Evolutionary conservation across 768 basidiomycete species (phyloP), one percentile per base, ranked within the genome.

Genomic region (Russula abietina): DNA sequence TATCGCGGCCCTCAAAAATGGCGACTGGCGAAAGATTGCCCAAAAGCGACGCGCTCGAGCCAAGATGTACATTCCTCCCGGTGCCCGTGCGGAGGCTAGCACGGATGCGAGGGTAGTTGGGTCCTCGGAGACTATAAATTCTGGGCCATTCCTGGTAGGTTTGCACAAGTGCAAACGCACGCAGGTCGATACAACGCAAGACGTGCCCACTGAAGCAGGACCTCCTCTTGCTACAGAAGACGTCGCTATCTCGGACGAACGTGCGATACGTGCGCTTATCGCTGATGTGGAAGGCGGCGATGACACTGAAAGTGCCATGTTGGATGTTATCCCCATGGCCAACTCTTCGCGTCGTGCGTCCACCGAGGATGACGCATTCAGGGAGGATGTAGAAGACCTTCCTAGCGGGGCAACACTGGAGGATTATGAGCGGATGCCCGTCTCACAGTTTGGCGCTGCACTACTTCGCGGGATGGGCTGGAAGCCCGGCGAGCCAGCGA

Each of bases 381-480:
- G 83, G 61, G 86, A 92, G 72, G 96, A 98, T 70, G 81, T 98
- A 3, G 80, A 79, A 19, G 86, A 86, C 16, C 82, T 96, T 6
- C 92, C 92, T 0, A 88, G 89, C 9, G 73, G 74, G 57, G 86
- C 94, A 1, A 85, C 89, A 0, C 74, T 91, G 19, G 86, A 90
- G 0, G 96, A 95, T 73, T 99, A 98, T 70, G 83, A 84, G 38
- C 88, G 93, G 22, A 84, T 98, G 0, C 97, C 97, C 0, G 87
- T 99, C 17, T 87, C 89, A 5, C 88, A 91, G 60, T 99, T 98
- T 67, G 96, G 97, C 7, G 86, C 89, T 5, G 97, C 97, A 8
- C 81, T 98, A 68, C 79, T 97, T 5, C 83, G 93, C 50, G 96
- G 96, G 0, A 98, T 98, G 97, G 95, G 95, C 3, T 98, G 93